Percentiles rank a stretch among this genome's conserved stretches.
Evolutionary conservation across 805 yeast genomes (phyloP).

Genomic region (Ogataea methanolica): DNA sequence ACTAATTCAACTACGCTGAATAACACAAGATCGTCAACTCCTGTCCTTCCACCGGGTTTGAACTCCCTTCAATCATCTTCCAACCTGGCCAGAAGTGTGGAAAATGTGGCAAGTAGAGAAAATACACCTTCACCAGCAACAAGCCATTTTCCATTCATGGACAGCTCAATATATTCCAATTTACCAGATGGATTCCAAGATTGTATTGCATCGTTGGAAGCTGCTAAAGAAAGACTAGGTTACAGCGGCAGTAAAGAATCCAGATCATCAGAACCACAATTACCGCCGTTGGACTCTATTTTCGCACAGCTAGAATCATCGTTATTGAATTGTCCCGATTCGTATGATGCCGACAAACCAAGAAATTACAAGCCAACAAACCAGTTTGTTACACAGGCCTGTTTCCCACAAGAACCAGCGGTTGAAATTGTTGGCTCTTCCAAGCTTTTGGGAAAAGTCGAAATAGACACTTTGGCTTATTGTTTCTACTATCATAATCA

Average conservation of each 20-base stretch:
- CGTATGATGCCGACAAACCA: conserved; percentile 84
- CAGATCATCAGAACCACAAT: conserved; percentile 36
- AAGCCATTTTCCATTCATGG: conserved; percentile 14
- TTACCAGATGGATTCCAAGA: conserved; percentile 24
- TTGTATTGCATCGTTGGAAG: conserved; percentile 25
- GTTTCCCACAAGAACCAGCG: conserved; percentile 84
- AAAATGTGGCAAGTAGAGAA: conserved; percentile 6
- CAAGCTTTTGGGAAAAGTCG: conserved; percentile 62
- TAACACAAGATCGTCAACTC: conserved; percentile 1
- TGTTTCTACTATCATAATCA: conserved; percentile 76
- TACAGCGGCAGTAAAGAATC: conserved; percentile 28
- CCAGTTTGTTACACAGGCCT: conserved; percentile 86
- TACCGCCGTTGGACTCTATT: conserved; percentile 51
- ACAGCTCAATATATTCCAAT: conserved; percentile 19
- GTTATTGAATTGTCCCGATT: conserved; percentile 85
- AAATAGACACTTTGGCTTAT: conserved; percentile 83
- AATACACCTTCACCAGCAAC: conserved; percentile 13
- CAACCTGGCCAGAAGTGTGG: background rate
- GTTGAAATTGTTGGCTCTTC: conserved; percentile 60
- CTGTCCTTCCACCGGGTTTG: conserved; percentile 1
- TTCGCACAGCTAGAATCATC: conserved; percentile 68
- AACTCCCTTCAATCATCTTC: background rate
- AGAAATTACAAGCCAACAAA: conserved; percentile 64
- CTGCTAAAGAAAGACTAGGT: conserved; percentile 28
- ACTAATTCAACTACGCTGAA: conserved; percentile 1